Evolutionary conservation across 2,329 filamentous ascomycete species (phyloP).

Genomic region (Elsinoe fawcettii): DNA sequence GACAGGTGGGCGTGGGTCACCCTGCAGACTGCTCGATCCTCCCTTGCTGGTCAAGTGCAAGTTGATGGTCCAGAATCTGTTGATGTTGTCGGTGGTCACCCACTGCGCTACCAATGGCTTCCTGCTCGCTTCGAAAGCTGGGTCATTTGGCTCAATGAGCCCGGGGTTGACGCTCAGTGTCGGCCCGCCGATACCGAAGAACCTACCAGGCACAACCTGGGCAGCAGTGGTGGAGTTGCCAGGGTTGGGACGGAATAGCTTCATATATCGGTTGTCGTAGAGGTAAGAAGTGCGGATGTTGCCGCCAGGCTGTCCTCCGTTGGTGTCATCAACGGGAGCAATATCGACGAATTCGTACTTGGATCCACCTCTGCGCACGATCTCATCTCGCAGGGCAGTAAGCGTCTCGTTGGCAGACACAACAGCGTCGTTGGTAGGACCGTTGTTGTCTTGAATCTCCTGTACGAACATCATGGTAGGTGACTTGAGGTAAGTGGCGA

Average conservation of each 20-base stretch:
- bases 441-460: slow-evolving; percentile 62
- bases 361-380: slow-evolving; percentile 40
- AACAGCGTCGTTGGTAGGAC: slow-evolving; percentile 53
- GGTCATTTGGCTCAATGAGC: slow-evolving; percentile 55
- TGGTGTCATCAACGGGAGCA: slow-evolving; percentile 50
- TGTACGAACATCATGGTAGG: slow-evolving; percentile 63
- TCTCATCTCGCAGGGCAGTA: slow-evolving; percentile 45
- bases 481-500: slow-evolving; percentile 54
- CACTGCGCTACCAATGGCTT: slow-evolving; percentile 63
- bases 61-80: slow-evolving; percentile 62
- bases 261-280: slow-evolving; percentile 54
- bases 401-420: slow-evolving; percentile 53
- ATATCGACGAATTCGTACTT: slow-evolving; percentile 55
- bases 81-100: slow-evolving; percentile 49
- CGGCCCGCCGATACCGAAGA: slow-evolving; percentile 26
- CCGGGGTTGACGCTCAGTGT: slow-evolving; percentile 62
- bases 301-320: slow-evolving; percentile 60
- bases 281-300: slow-evolving; percentile 67
- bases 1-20: slow-evolving; percentile 57
- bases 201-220: slow-evolving; percentile 45
- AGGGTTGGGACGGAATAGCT: slow-evolving; percentile 52
- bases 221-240: slow-evolving; percentile 50
- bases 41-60: slow-evolving; percentile 62
- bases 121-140: slow-evolving; percentile 53
- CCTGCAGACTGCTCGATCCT: slow-evolving; percentile 56